Evolutionary conservation across 169 alveolate genomes (phyloP).

Genomic region (Eimeria falciformis): DNA sequence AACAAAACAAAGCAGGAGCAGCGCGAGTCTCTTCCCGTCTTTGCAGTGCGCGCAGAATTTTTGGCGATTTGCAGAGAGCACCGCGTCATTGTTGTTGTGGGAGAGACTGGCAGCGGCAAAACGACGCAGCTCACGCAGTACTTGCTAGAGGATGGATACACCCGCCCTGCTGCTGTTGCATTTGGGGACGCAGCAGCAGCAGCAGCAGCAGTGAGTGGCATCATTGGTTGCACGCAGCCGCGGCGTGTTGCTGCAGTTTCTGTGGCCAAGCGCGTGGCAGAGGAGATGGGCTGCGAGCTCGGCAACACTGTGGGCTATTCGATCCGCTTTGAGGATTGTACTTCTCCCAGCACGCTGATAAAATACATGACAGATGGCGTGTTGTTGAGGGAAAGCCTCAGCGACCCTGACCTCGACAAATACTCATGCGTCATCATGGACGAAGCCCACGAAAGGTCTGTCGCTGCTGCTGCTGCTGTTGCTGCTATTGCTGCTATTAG

Average conservation of each 20-base stretch:
- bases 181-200: constrained; percentile 48
- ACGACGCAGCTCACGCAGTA: constrained; percentile 99
- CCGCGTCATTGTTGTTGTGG: constrained; percentile 97
- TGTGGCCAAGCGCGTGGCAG: constrained; percentile 99
- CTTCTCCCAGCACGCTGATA: constrained; percentile 95
- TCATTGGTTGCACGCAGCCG: constrained; percentile 99
- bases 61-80: constrained; percentile 92
- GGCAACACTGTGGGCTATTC: constrained; percentile 99
- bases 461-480: constrained; percentile 32
- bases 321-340: constrained; percentile 98
- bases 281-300: constrained; percentile 96
- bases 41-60: constrained; percentile 84
- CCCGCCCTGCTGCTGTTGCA: constrained; percentile 84
- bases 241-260: constrained; percentile 99
- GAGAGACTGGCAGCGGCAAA: constrained; percentile 99
- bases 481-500: neutral
- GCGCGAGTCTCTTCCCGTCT: constrained; percentile 93
- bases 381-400: constrained; percentile 97
- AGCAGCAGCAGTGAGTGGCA: constrained; percentile 3
- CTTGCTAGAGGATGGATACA: constrained; percentile 89
- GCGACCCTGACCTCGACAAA: constrained; percentile 97
- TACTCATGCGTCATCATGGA: constrained; percentile 99
- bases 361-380: constrained; percentile 99
- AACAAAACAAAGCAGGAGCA: constrained; percentile 90
- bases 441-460: constrained; percentile 99